A percentile compares a stretch with the other conserved stretches of the same genome.
phyloP scores from a whole-genome alignment of 2,329 filamentous ascomycete genomes.

The Diaporthe ampelina region DNA sequence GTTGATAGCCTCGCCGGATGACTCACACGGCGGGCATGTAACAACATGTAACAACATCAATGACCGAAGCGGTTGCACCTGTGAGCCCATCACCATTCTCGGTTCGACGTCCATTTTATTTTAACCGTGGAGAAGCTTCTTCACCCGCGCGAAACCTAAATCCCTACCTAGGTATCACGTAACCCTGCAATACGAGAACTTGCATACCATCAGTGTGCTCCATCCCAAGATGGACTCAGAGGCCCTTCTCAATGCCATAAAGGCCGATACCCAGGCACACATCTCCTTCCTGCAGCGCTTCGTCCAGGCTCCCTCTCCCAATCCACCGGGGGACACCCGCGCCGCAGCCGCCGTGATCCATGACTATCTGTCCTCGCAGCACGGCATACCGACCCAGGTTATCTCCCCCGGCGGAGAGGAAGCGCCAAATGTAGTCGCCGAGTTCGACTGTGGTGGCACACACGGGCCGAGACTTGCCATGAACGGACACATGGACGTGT shows the following conservation, averaged over 20 bases:
- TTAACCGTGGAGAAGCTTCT: background rate
- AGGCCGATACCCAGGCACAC: conserved; percentile 33
- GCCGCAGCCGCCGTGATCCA: conserved; percentile 51
- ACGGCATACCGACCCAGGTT: conserved; percentile 44
- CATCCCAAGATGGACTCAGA: conserved; percentile 39
- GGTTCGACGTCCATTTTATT: too few species aligned
- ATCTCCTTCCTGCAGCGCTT: conserved; percentile 43
- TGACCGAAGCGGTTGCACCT: background rate
- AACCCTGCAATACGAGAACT: background rate
- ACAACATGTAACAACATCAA: background rate
- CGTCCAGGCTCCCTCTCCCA: conserved; percentile 53
- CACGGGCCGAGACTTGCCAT: conserved; percentile 52
- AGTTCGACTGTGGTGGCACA: conserved; percentile 45
- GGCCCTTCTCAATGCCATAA: conserved; percentile 33
- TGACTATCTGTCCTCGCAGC: conserved; percentile 47
- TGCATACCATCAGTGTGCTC: background rate
- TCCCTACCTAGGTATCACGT: background rate
- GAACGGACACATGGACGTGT: conserved; percentile 59
- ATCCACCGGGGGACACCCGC: conserved; percentile 55
- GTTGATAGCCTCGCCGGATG: conserved; percentile 20
- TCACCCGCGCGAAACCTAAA: background rate
- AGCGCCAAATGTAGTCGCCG: conserved; percentile 52
- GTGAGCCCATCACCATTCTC: background rate
- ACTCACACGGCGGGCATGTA: background rate
- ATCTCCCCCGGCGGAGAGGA: conserved; percentile 49